These are phyloP conservation scores for Umbelopsis sp. DNA, from an alignment of 192 early-diverging fungal genomes.

Conservation along the genomic window DNA sequence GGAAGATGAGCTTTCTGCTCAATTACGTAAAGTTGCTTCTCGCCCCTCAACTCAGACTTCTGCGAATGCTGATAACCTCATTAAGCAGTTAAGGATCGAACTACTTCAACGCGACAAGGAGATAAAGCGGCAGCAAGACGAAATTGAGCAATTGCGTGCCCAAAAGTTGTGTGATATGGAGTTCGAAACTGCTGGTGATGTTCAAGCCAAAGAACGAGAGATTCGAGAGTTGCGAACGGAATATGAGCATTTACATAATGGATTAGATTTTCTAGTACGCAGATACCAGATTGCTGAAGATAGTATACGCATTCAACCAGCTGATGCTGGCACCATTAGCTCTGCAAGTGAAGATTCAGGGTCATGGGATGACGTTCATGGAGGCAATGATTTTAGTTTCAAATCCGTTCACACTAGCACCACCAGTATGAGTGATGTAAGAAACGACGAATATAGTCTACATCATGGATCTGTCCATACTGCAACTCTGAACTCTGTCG, in stretches of 20 bases:
- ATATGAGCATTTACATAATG: constrained; percentile 9
- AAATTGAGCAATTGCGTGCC: not conserved
- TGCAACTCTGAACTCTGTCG: not conserved
- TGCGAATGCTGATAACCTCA: constrained; percentile 37
- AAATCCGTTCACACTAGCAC: constrained; percentile 4
- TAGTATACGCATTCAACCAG: not conserved
- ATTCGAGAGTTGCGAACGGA: constrained; percentile 19
- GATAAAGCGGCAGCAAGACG: not conserved
- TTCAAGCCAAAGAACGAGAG: constrained; percentile 19
- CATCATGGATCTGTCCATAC: not conserved
- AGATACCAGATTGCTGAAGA: not conserved
- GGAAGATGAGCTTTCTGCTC: constrained; percentile 23
- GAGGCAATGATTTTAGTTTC: not conserved
- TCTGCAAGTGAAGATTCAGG: not conserved
- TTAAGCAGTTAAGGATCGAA: constrained; percentile 30
- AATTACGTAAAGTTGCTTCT: not conserved
- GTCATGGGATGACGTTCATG: not conserved
- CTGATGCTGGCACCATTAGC: not conserved
- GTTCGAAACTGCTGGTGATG: constrained; percentile 33
- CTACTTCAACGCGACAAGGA: not conserved
- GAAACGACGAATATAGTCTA: not conserved
- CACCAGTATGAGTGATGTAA: not conserved
- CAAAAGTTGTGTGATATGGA: not conserved
- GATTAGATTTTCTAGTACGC: constrained; percentile 4
- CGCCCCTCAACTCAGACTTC: not conserved